Evolutionary conservation across 306 rosid genomes (phyloP).

Genomic region (Glycine tomentella): DNA sequence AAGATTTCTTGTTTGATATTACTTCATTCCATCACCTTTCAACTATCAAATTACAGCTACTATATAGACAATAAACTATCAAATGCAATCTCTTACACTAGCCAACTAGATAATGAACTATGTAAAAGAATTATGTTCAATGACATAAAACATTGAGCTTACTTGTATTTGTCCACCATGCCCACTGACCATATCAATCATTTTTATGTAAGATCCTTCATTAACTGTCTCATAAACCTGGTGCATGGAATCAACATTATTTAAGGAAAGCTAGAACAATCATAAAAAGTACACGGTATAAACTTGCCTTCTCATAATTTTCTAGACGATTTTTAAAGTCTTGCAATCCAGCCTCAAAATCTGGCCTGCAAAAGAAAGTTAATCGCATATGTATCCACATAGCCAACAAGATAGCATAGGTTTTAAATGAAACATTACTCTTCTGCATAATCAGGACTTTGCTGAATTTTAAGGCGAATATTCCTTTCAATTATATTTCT

Average conservation of each 20-base stretch:
- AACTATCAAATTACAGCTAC: constrained; percentile 33
- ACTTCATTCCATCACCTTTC: constrained; percentile 24
- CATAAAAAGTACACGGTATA: constrained; percentile 35
- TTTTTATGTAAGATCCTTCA: constrained; percentile 98
- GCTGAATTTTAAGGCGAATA: constrained; percentile 96
- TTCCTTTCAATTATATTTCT: constrained; percentile 89
- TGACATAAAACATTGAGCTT: constrained; percentile 53
- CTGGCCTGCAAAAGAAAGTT: constrained; percentile 73
- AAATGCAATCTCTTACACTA: not conserved
- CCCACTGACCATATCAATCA: constrained; percentile 98
- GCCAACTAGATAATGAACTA: not conserved
- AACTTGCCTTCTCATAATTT: constrained; percentile 83
- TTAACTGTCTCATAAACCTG: constrained; percentile 94
- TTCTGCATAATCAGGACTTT: constrained; percentile 99
- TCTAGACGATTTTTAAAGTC: constrained; percentile 88
- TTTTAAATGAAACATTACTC: constrained; percentile 69
- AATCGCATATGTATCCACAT: constrained; percentile 34
- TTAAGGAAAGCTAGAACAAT: constrained; percentile 37
- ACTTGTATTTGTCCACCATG: constrained; percentile 97
- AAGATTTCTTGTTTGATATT: constrained; percentile 15
- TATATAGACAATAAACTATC: constrained; percentile 13
- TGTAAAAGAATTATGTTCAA: constrained; percentile 3
- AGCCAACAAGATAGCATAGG: constrained; percentile 41
- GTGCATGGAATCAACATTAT: constrained; percentile 41
- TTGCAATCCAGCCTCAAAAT: constrained; percentile 86